Conservation (phyloP, 2,329 filamentous ascomycete genomes). For the Fonsecaea multimorphosa region DNA sequence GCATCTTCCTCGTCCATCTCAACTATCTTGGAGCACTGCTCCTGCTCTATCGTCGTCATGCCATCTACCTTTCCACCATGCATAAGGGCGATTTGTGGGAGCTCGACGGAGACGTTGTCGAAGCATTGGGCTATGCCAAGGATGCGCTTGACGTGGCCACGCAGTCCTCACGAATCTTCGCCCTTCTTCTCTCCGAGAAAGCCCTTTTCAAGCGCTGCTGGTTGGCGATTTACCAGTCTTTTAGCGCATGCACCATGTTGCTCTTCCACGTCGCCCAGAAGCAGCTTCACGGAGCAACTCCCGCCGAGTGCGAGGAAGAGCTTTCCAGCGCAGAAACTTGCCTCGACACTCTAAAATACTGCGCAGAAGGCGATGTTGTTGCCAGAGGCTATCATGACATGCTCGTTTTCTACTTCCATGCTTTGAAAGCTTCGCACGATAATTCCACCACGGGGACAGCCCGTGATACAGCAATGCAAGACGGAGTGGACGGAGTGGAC, state of each 20-base stretch:
- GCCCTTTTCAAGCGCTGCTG: constrained; percentile 8
- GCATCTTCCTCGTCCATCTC: constrained; percentile 4
- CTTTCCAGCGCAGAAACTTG: not conserved
- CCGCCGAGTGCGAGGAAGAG: constrained; percentile 6
- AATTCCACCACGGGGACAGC: not conserved
- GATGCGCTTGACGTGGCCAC: constrained; percentile 2
- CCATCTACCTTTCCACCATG: constrained; percentile 8
- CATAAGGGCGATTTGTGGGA: not conserved
- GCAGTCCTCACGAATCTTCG: not conserved
- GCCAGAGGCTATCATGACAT: constrained; percentile 11
- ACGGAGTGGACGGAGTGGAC: no score
- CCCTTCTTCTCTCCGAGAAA: not conserved
- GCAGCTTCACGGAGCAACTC: constrained; percentile 3
- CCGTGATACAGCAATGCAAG: not conserved
- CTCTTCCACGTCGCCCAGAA: constrained; percentile 15
- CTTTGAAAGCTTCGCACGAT: not conserved
- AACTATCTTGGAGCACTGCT: constrained; percentile 10
- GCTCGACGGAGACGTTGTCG: constrained; percentile 6
- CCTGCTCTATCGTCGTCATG: constrained; percentile 9
- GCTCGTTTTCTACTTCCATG: constrained; percentile 4
- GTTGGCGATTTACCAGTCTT: constrained; percentile 14
- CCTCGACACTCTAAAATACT: constrained; percentile 4
- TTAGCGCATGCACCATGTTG: constrained; percentile 10
- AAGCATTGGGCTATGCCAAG: constrained; percentile 12
- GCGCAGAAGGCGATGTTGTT: constrained; percentile 8